phyloP scores from a whole-genome alignment of 345 rosid species.

The Ceriops decandra region DNA sequence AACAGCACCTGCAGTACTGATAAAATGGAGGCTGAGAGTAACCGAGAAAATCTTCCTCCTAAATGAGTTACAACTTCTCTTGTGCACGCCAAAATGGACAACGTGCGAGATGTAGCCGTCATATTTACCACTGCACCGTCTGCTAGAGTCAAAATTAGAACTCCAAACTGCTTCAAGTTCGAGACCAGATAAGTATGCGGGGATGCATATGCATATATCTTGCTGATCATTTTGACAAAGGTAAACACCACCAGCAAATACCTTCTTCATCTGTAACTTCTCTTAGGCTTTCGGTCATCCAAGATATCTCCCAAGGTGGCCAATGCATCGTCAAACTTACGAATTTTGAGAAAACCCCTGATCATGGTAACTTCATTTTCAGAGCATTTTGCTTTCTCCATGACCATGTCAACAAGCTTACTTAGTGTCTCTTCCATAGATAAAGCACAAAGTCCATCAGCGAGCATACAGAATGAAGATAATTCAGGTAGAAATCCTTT shows the following conservation, averaged over 20 bases:
- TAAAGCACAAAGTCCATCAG: constrained; percentile 73
- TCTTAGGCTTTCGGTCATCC: constrained; percentile 38
- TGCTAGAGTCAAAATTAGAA: not conserved
- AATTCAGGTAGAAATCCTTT: constrained; percentile 71
- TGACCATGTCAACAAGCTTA: constrained; percentile 55
- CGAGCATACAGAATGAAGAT: constrained; percentile 69
- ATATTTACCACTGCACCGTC: not conserved
- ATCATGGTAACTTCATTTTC: constrained; percentile 58
- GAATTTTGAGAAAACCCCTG: constrained; percentile 63
- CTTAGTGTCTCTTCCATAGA: constrained; percentile 64
- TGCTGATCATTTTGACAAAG: too few relatives aligned
- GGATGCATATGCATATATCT: not conserved
- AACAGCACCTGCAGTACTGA: not conserved
- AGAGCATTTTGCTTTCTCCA: constrained; percentile 61
- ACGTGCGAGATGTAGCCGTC: not conserved
- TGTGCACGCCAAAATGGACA: too few relatives aligned
- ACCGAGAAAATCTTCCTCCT: too few relatives aligned
- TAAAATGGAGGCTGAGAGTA: not conserved
- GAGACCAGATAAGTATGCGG: not conserved
- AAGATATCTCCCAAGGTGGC: constrained; percentile 57
- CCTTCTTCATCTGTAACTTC: constrained; percentile 39
- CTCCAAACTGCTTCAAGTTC: not conserved
- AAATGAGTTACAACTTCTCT: too few relatives aligned
- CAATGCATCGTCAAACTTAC: constrained; percentile 70
- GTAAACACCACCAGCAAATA: not conserved